Evolutionary conservation across 78 protist species (phyloP).

Genomic region (Dictyostelium firmibasis): DNA sequence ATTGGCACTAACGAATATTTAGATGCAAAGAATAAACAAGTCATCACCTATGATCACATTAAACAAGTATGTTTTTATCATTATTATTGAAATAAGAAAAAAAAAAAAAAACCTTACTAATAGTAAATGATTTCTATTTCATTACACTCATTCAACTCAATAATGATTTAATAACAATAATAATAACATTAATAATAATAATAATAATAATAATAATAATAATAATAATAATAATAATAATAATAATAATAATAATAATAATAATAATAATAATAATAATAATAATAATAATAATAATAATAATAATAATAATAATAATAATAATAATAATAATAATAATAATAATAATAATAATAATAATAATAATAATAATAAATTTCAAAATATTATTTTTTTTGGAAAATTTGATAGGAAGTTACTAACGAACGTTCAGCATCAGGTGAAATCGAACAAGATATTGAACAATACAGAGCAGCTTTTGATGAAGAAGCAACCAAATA

Average conservation of each 20-base stretch:
- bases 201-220: too few species aligned
- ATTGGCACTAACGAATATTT: constrained; percentile 65
- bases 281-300: too few species aligned
- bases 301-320: too few species aligned
- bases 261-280: too few species aligned
- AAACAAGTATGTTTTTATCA: constrained; percentile 59
- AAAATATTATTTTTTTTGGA: neutral
- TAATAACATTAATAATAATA: too few species aligned
- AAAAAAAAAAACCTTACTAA: neutral
- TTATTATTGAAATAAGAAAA: too few species aligned
- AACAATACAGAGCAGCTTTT: constrained; percentile 70
- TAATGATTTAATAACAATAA: too few species aligned
- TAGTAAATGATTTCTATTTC: neutral
- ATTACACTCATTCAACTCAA: neutral
- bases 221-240: too few species aligned
- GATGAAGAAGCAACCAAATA: constrained; percentile 62
- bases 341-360: too few species aligned
- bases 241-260: too few species aligned
- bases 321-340: too few species aligned
- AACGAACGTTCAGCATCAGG: constrained; percentile 57
- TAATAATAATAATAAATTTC: too few species aligned
- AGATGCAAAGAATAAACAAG: constrained; percentile 60
- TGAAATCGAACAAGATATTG: constrained; percentile 60
- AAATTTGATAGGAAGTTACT: constrained; percentile 20
- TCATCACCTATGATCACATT: constrained; percentile 78